phyloP scores from a whole-genome alignment of 805 yeast genomes.

The Grigorovia jiainica region DNA sequence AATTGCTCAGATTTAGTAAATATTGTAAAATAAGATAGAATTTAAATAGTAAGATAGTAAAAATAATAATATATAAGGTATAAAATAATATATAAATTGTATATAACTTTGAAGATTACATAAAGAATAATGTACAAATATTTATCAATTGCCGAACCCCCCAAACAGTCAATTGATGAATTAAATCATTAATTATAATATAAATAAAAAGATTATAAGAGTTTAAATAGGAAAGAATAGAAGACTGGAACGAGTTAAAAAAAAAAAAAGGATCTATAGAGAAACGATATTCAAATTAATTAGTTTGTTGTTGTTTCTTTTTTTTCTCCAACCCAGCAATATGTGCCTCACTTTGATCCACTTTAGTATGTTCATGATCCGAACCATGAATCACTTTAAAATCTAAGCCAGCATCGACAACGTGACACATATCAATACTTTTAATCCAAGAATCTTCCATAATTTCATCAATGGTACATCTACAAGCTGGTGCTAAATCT shows the following conservation, averaged over 20 bases:
- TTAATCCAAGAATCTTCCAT: conserved; percentile 63
- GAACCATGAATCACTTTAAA: conserved; percentile 34
- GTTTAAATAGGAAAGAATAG: too few relatives aligned
- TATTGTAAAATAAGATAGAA: too few relatives aligned
- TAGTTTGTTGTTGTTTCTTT: conserved; percentile 35
- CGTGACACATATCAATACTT: conserved; percentile 54
- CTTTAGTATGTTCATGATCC: conserved; percentile 77
- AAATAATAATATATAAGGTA: background rate
- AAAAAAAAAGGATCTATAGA: too few relatives aligned
- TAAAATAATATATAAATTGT: background rate
- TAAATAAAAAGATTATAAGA: too few relatives aligned
- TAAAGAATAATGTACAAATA: too few relatives aligned
- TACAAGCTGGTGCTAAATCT: conserved; percentile 75
- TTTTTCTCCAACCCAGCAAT: conserved; percentile 86
- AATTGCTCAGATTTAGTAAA: too few relatives aligned
- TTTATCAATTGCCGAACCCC: too few relatives aligned
- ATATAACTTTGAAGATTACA: background rate
- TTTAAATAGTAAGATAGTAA: too few relatives aligned
- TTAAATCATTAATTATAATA: too few relatives aligned
- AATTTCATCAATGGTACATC: conserved; percentile 72
- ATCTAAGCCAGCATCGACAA: conserved; percentile 34
- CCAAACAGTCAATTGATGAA: too few relatives aligned
- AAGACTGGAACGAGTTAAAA: too few relatives aligned
- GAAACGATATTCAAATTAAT: too few relatives aligned
- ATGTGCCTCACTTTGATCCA: conserved; percentile 90